Evolutionary conservation across 1,139 yeast species (phyloP).

Genomic region (Scheffersomyces stambukii): DNA sequence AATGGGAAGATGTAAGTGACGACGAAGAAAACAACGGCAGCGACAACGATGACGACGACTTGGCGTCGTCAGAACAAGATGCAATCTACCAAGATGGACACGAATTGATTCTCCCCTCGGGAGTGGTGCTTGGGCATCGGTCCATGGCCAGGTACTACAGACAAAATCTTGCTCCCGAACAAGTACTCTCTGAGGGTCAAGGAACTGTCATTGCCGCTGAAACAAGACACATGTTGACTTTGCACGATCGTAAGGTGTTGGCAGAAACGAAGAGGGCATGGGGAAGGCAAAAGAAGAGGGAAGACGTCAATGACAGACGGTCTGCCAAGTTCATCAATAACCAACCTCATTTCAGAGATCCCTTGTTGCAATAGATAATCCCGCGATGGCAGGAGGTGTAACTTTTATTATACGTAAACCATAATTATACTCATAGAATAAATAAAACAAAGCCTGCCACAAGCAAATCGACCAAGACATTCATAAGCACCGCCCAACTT

Average conservation of each 20-base stretch:
- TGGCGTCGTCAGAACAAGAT: constrained; percentile 29
- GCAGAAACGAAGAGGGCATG: constrained; percentile 71
- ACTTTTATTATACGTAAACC: background rate
- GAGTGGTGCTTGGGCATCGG: constrained; percentile 86
- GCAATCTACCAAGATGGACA: constrained; percentile 54
- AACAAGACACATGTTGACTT: constrained; percentile 62
- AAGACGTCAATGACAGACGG: constrained; percentile 70
- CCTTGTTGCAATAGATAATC: constrained; percentile 62
- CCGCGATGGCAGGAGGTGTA: background rate
- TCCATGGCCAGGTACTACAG: constrained; percentile 81
- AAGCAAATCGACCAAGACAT: constrained; percentile 37
- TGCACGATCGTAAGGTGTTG: constrained; percentile 49
- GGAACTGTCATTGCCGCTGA: constrained; percentile 94
- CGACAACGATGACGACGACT: constrained; percentile 32
- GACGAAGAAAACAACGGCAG: constrained; percentile 23
- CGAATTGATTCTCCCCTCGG: constrained; percentile 83
- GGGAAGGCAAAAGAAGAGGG: constrained; percentile 65
- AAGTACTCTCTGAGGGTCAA: constrained; percentile 77
- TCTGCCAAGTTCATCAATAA: constrained; percentile 77
- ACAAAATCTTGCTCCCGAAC: constrained; percentile 74
- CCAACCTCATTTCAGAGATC: constrained; percentile 92
- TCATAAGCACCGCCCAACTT: constrained; percentile 66
- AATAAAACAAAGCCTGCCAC: constrained; percentile 14
- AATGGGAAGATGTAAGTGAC: constrained; percentile 12
- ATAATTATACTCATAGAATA: no score